These are phyloP conservation scores for Phytophthora macrochlamydospora DNA, from an alignment of 352 stramenopile species.

Conservation along the genomic window DNA sequence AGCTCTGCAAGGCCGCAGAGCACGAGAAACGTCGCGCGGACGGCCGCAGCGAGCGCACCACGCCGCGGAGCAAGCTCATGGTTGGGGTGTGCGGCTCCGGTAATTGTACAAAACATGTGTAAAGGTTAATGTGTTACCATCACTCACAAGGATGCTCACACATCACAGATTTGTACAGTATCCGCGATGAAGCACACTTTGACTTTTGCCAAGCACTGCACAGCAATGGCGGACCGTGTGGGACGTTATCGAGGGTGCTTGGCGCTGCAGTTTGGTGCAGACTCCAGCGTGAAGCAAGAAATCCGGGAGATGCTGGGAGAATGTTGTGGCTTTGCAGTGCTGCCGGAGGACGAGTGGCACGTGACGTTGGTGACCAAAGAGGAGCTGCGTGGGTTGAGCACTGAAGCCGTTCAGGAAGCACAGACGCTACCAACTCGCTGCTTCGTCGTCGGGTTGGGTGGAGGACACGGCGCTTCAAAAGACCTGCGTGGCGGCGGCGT, in stretches of 20 bases:
- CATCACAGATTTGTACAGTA: background rate
- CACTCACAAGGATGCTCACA: background rate
- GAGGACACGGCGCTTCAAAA: slow-evolving; percentile 9
- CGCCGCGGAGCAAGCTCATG: background rate
- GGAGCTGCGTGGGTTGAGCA: slow-evolving; percentile 35
- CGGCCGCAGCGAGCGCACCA: slow-evolving; percentile 4
- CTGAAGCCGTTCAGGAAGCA: slow-evolving; percentile 35
- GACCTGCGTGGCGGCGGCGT: slow-evolving; percentile 23
- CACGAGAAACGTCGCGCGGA: slow-evolving; percentile 2
- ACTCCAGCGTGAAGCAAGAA: slow-evolving; percentile 27
- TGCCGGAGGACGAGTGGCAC: slow-evolving; percentile 50
- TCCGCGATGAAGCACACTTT: too few relatives aligned
- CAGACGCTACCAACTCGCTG: slow-evolving; percentile 31
- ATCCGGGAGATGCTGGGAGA: slow-evolving; percentile 23
- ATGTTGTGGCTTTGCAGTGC: slow-evolving; percentile 5
- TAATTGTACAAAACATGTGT: background rate
- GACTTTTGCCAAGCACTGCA: too few relatives aligned
- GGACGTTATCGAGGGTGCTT: slow-evolving; percentile 44
- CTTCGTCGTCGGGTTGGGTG: slow-evolving; percentile 52
- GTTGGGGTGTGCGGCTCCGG: background rate
- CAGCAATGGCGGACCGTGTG: slow-evolving; percentile 12
- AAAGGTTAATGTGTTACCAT: background rate
- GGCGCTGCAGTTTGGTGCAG: slow-evolving; percentile 28
- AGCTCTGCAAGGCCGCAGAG: background rate
- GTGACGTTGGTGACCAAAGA: slow-evolving; percentile 66